Base-by-base conservation (phyloP, 1,284 basidiomycete genomes). In the Tilletia horrida region DNA sequence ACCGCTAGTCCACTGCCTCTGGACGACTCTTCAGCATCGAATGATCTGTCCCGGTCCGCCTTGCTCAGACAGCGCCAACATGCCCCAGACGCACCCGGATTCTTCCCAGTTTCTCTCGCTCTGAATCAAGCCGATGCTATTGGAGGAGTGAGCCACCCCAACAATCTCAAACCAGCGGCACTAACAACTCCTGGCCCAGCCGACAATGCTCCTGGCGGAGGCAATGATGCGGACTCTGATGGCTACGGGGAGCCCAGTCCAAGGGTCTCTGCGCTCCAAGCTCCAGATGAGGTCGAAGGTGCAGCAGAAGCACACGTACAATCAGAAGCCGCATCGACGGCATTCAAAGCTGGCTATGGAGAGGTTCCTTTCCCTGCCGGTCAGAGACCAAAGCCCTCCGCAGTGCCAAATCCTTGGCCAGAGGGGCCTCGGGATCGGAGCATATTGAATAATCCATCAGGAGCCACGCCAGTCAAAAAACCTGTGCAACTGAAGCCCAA, bases 141-240 rank as follows among this genome's bases (percentile, higher is more conserved):
- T 25, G 61, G 43, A 23, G 57, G 48, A 1, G 31, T 42, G 14
- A 4, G 55, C 18, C 29, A 55, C n/a, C 31, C 65, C 42, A 1
- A 29, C 48, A 66, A 52, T 25, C 21, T 52, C n/a, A 52, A 27
- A 14, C 13, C 50, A 7, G 18, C 18, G 7, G 23, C 11, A 13
- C 7, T 7, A 2, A 52, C n/a, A 13, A 21, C 23, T 14, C 21
- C 14, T 7, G n/a, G 50, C 14, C 6, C 8, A 35, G 55, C 45
- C 16, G 45, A 48, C 16, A 40, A 23, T 62, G 29, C 31, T 16
- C n/a, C 31, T 11, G 42, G 42, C 4, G 45, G 16, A 16, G 40
- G 42, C 11, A 45, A 50, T n/a, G 70, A 71, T 43, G 64, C 52
- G 21, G 76, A 78, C 43, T 76, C 76, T 21, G 75, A 76, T 44